Conservation (phyloP, 2,329 filamentous ascomycete species). For the Fusarium sublunatum region DNA sequence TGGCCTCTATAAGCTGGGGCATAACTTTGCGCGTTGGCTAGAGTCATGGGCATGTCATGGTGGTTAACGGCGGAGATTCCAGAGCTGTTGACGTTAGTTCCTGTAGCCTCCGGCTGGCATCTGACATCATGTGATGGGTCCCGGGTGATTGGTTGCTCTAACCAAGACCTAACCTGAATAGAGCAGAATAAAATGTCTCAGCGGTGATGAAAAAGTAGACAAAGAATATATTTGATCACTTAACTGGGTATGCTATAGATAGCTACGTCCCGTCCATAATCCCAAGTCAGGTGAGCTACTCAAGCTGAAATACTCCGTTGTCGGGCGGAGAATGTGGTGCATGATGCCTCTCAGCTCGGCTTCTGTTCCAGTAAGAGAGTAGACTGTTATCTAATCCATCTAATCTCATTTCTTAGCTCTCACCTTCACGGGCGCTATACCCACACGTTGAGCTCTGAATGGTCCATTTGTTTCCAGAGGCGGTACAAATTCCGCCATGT, state of each 20-base stretch:
- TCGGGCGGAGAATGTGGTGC: conserved; percentile 1
- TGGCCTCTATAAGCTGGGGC: conserved; percentile 20
- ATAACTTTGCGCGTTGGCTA: conserved; percentile 5
- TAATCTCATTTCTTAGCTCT: conserved; percentile 15
- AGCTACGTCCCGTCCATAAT: no score
- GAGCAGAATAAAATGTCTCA: no score
- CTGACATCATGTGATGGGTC: conserved; percentile 28
- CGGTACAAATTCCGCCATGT: conserved; percentile 15
- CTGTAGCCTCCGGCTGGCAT: conserved; percentile 21
- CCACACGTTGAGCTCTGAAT: not conserved
- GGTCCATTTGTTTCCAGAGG: not conserved
- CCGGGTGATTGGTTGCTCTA: conserved; percentile 3
- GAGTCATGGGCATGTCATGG: conserved; percentile 6
- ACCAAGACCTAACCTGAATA: no score
- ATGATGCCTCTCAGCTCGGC: conserved; percentile 14
- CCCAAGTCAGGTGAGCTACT: no score
- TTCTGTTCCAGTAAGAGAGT: conserved; percentile 12
- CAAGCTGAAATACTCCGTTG: not conserved
- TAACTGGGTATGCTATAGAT: no score
- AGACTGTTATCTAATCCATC: conserved; percentile 41
- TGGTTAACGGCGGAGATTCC: conserved; percentile 8
- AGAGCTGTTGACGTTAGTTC: not conserved
- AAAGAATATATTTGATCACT: no score
- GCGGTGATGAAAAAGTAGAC: no score
- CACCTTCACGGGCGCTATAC: not conserved